These are phyloP conservation scores for Lyophyllum atratum DNA, from an alignment of 768 basidiomycete genomes.

Conservation along the genomic window DNA sequence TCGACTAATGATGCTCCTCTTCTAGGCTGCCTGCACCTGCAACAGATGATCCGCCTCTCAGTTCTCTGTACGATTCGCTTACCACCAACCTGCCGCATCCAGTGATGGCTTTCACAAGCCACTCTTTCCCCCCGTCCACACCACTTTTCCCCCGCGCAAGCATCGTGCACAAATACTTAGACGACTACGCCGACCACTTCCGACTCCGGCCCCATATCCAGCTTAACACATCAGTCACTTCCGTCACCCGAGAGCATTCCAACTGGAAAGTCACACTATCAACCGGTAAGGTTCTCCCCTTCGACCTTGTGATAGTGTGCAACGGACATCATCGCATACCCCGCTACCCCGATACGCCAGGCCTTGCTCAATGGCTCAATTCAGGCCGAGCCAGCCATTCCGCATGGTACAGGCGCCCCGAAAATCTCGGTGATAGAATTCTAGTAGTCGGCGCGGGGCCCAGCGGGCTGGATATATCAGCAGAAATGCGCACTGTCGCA, in stretches of 20 bases:
- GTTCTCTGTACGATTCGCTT: slow-evolving; percentile 80
- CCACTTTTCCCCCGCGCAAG: slow-evolving; percentile 66
- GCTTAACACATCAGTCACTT: slow-evolving; percentile 58
- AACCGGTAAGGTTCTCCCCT: slow-evolving; percentile 34
- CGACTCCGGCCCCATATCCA: slow-evolving; percentile 60
- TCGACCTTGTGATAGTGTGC: slow-evolving; percentile 69
- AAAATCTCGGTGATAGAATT: slow-evolving; percentile 40
- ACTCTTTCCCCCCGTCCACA: slow-evolving; percentile 71
- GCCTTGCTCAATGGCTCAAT: slow-evolving; percentile 59
- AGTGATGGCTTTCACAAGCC: slow-evolving; percentile 67
- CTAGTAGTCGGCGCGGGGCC: slow-evolving; percentile 58
- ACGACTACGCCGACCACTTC: slow-evolving; percentile 65
- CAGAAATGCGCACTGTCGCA: slow-evolving; percentile 52
- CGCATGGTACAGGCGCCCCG: slow-evolving; percentile 63
- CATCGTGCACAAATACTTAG: slow-evolving; percentile 67
- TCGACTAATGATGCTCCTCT: not conserved
- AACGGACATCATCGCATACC: slow-evolving; percentile 77
- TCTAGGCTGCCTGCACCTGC: slow-evolving; percentile 59
- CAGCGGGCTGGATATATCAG: slow-evolving; percentile 67
- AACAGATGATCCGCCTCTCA: slow-evolving; percentile 52
- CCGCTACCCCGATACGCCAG: slow-evolving; percentile 59
- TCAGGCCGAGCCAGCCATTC: slow-evolving; percentile 61
- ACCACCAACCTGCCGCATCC: slow-evolving; percentile 83
- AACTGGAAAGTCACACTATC: slow-evolving; percentile 54
- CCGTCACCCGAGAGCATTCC: slow-evolving; percentile 38